These are phyloP conservation scores for Pyrenophora graminea DNA, from an alignment of 2,329 filamentous ascomycete genomes.

Conservation along the genomic window DNA sequence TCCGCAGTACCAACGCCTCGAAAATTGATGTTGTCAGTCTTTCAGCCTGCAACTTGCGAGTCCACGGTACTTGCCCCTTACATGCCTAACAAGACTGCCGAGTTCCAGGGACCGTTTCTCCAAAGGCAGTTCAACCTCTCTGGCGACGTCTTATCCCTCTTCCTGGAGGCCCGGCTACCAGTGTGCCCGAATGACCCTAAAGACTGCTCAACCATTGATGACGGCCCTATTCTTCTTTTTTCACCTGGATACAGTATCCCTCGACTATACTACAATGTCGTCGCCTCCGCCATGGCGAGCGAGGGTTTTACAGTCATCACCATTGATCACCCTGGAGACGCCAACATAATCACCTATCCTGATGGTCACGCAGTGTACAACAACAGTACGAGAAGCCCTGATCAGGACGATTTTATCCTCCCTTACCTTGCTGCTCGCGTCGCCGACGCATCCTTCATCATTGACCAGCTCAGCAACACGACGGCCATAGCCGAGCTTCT, in stretches of 20 bases:
- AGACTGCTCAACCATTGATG: conserved; percentile 14
- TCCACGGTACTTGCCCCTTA: conserved; percentile 19
- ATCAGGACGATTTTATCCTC: neutral
- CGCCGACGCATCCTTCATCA: conserved; percentile 27
- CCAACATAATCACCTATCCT: conserved; percentile 53
- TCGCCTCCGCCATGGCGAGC: conserved; percentile 53
- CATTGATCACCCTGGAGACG: conserved; percentile 56
- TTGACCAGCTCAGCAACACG: conserved; percentile 29
- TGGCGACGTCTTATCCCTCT: conserved; percentile 21
- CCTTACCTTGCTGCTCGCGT: conserved; percentile 12
- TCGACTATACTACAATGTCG: conserved; percentile 49
- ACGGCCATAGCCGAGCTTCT: conserved; percentile 24
- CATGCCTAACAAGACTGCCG: conserved; percentile 28
- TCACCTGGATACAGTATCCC: conserved; percentile 51
- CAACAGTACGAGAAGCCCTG: conserved; percentile 1
- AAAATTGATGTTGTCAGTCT: conserved; percentile 25
- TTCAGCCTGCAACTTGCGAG: conserved; percentile 22
- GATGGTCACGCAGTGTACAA: conserved; percentile 38
- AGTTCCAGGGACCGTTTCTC: conserved; percentile 20
- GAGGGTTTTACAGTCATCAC: conserved; percentile 54
- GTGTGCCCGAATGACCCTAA: conserved; percentile 15
- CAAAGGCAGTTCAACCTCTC: conserved; percentile 22
- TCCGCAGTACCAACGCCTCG: conserved; percentile 2
- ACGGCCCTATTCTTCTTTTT: conserved; percentile 45
- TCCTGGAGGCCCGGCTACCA: conserved; percentile 25